phyloP scores from a whole-genome alignment of 352 stramenopile genomes.

The Phytophthora chlamydospora region DNA sequence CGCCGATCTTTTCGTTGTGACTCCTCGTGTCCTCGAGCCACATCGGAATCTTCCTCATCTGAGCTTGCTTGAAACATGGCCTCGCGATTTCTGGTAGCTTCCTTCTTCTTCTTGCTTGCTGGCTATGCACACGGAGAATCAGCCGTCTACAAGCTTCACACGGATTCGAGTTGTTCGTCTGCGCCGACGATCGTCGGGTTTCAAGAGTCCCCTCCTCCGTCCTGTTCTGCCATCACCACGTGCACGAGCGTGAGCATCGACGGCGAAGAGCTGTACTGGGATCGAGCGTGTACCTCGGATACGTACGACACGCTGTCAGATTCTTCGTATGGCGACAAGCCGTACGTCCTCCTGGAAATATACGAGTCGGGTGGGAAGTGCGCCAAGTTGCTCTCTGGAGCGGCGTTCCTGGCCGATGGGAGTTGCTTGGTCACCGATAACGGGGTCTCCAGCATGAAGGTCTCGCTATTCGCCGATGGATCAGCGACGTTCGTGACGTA shows the following conservation, averaged over 20 bases:
- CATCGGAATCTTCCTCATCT: background rate
- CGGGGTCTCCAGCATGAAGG: constrained; percentile 43
- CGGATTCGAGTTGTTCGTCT: constrained; percentile 37
- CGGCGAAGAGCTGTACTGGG: constrained; percentile 33
- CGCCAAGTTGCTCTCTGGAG: constrained; percentile 37
- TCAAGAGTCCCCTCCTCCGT: constrained; percentile 28
- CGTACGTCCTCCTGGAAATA: constrained; percentile 44
- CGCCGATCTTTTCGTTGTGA: constrained; percentile 22
- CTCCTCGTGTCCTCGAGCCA: background rate
- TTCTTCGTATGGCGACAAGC: constrained; percentile 26
- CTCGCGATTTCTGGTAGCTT: constrained; percentile 7
- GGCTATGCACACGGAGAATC: constrained; percentile 6
- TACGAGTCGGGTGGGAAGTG: constrained; percentile 35
- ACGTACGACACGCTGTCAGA: constrained; percentile 18
- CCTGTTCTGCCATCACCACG: constrained; percentile 29
- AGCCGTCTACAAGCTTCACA: constrained; percentile 35
- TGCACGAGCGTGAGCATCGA: constrained; percentile 28
- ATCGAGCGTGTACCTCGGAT: constrained; percentile 26
- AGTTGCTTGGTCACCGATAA: constrained; percentile 53
- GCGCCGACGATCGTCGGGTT: constrained; percentile 35
- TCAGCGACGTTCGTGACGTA: constrained; percentile 44
- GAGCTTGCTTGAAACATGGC: no score
- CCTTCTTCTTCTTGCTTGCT: constrained; percentile 14
- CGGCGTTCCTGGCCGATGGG: constrained; percentile 46
- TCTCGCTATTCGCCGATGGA: constrained; percentile 33